Evolutionary conservation across 169 alveolate genomes (phyloP).

Genomic region (Plasmodium sp.): DNA sequence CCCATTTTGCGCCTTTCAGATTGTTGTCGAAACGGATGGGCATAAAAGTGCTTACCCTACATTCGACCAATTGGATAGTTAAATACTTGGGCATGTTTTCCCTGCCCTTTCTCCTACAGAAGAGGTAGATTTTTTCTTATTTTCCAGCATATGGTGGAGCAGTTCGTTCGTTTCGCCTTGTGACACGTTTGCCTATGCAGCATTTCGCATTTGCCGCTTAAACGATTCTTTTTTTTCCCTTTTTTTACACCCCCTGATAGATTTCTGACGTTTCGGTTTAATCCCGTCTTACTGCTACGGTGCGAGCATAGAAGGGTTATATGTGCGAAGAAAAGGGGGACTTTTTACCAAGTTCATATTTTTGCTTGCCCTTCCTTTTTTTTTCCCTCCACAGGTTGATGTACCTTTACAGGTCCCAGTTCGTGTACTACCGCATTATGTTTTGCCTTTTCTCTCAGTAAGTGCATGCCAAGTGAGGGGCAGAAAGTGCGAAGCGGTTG

Average conservation of each 20-base stretch:
- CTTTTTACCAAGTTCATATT: neutral
- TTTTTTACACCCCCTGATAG: neutral
- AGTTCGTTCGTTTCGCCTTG: neutral
- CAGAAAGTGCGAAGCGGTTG: neutral
- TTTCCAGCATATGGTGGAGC: neutral
- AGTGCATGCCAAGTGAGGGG: neutral
- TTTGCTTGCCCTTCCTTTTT: conserved; percentile 1
- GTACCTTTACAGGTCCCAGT: conserved; percentile 51
- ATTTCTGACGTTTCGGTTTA: neutral
- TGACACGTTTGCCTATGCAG: neutral
- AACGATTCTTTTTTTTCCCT: neutral
- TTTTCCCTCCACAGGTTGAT: conserved; percentile 1
- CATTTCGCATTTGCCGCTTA: neutral
- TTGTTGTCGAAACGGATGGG: conserved; percentile 20
- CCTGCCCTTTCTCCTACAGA: conserved; percentile 26
- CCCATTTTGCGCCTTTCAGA: neutral
- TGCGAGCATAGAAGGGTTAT: neutral
- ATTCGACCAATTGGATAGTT: conserved; percentile 23
- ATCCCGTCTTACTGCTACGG: conserved; percentile 45
- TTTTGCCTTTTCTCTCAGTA: conserved; percentile 54
- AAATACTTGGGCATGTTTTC: conserved; percentile 42
- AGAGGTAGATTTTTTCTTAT: neutral
- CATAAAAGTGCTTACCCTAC: conserved; percentile 9
- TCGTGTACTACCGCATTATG: conserved; percentile 11
- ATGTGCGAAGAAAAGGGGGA: neutral